Base-by-base conservation (phyloP, 179 eudicot genomes). In the Beta corolliflora region DNA sequence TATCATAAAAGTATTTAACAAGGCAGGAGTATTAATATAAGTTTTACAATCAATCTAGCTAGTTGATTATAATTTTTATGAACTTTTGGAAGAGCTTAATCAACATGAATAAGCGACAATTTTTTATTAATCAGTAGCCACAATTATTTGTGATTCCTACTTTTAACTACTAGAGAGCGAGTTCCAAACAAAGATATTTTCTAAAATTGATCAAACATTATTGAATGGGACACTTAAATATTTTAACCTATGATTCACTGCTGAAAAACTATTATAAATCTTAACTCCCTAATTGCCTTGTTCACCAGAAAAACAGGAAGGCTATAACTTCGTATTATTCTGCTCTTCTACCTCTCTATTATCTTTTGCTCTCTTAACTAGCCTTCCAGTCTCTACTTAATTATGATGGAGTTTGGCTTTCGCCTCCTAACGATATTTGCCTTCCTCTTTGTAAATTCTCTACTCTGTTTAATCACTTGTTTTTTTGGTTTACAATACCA, bases 361-460 rank as follows among this genome's bases (percentile, higher is more conserved):
- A 23, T 13, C 60, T 52, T 48, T 75, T 52, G 29, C 29, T 21
- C 41, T 73, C 59, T 18, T 36, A 36, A 21, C 58, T 50, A 45
- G 19, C 0, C 25, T 59, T 7, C 13, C 53, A 25, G 29, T n/a
- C n/a, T 25, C 29, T 25, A 25, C 25, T 64, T 70, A 55, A 44
- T 44, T 56, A 76, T 59, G 64, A 85, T 77, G 88, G 83, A 77
- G 83, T 69, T 74, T 10, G 71, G 44, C 31, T 77, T 66, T 9
- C 63, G 23, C 23, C 80, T 83, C 58, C 77, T 86, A 16, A 64
- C 69, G 5, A 73, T 60, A 18, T 7, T 66, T 19, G 79, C 80
- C 41, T 18, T 86, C 53, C 6, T 86, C 25, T 71, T 79, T 61
- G 88, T 86, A 83, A 80, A 56, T 14, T 65, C 48, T 66, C 45